These are phyloP conservation scores for Quercus agrifolia DNA, from an alignment of 306 rosid species.

Conservation along the genomic window DNA sequence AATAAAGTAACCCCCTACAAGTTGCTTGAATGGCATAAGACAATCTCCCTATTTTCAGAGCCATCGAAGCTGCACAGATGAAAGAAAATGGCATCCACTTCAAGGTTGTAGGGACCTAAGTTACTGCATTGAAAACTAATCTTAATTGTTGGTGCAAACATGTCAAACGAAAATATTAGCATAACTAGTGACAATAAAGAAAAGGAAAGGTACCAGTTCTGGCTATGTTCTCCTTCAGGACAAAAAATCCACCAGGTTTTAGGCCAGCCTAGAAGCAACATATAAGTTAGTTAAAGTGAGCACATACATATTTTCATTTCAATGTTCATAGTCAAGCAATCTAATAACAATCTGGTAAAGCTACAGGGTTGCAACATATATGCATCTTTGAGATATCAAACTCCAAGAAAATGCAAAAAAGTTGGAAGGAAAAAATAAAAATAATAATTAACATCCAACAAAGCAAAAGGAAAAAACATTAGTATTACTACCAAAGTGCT, in stretches of 20 bases:
- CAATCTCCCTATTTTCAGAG: not conserved
- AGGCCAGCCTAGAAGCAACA: constrained; percentile 66
- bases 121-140: not conserved
- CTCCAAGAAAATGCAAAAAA: not conserved
- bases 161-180: constrained; percentile 18
- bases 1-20: not conserved
- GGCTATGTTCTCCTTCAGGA: constrained; percentile 89
- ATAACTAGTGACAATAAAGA: constrained; percentile 6
- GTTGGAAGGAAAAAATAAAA: not conserved
- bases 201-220: constrained; percentile 56
- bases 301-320: not conserved
- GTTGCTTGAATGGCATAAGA: not conserved
- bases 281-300: constrained; percentile 16
- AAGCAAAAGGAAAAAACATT: not conserved
- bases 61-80: not conserved
- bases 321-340: not conserved
- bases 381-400: not conserved
- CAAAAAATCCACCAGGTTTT: constrained; percentile 79
- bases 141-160: not conserved
- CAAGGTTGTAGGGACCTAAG: not conserved
- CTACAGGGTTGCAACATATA: not conserved
- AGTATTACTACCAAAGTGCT: not conserved
- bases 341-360: not conserved
- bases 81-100: not conserved
- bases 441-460: not conserved